Conservation (phyloP, 2,329 filamentous ascomycete genomes). For the Hypoxylon sp. region DNA sequence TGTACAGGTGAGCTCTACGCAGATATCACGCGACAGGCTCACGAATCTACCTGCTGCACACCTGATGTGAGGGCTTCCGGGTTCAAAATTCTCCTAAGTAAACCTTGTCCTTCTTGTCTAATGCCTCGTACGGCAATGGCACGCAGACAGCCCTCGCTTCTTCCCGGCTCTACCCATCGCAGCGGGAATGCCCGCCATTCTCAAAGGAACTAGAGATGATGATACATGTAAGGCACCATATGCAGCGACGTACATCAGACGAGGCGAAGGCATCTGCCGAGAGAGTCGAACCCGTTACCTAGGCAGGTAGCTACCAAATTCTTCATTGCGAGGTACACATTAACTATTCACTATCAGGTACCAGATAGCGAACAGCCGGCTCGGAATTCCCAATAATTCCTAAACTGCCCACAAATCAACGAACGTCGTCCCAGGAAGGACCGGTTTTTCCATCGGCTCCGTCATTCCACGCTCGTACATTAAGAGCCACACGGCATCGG, state of each 20-base stretch:
- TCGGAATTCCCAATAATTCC: background rate
- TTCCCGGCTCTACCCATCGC: background rate
- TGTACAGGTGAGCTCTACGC: background rate
- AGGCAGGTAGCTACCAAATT: background rate
- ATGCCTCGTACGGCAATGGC: constrained; percentile 12
- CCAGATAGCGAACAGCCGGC: no score
- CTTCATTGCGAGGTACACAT: background rate
- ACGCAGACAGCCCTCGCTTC: background rate
- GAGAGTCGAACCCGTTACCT: background rate
- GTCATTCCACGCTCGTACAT: constrained; percentile 62
- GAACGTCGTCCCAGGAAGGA: constrained; percentile 60
- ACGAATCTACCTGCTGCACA: background rate
- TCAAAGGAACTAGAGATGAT: background rate
- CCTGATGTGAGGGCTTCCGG: background rate
- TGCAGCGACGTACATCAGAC: background rate
- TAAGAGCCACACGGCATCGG: constrained; percentile 82
- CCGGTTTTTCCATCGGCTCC: constrained; percentile 54
- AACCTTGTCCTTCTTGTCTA: constrained; percentile 13
- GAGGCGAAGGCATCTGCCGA: background rate
- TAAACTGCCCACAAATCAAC: constrained; percentile 35
- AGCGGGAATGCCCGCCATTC: background rate
- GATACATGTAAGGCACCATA: background rate
- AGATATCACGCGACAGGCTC: background rate
- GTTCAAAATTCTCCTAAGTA: background rate
- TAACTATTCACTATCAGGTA: background rate